Base-by-base conservation (phyloP, 257 asterid genomes). In the Echites panduratus region DNA sequence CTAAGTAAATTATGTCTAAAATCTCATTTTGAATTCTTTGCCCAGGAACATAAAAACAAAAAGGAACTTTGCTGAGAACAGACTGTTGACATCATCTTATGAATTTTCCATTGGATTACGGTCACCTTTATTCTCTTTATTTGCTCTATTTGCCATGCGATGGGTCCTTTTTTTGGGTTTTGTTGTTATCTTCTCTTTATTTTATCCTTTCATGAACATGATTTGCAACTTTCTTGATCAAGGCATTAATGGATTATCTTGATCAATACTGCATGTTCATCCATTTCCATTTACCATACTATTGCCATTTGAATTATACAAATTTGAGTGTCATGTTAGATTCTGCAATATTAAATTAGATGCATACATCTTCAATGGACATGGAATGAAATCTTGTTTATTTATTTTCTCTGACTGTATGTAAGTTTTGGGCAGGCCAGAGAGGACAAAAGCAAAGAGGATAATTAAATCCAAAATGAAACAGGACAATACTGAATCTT, bases 401-500 rank as follows among this genome's bases (percentile, higher is more conserved):
- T 45, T 9, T 20, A n/a, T 7, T n/a, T 63, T 13, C 35, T 49
- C 53, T 17, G 63, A 44, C 53, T 52, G 32, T n/a, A 32, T 62
- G 20, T 50, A 4, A 35, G 7, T 62, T 62, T 47, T 64, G 70
- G 59, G 29, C 45, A 58, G 74, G 64, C 20, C 35, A 26, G 70
- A 22, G 54, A 47, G 65, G 74, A 9, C 44, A 35, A 43, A 68
- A 45, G 70, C 70, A 32, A 68, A 53, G 32, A 14, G 24, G 78
- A 68, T 11, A 20, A 0, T 40, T 26, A 35, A 35, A 27, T 16
- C 1, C 26, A 48, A 58, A 24, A 35, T 6, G 57, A 45, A 57
- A 68, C 64, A 68, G 69, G 56, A 75, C 12, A 38, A 49, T 38
- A 2, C 79, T 22, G 47, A n/a, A 35, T 68, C 63, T 68, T 75